A percentile compares a stretch with the other conserved stretches of the same genome.
These are phyloP conservation scores for Ceratocystiopsis sp. DNA, from an alignment of 2,329 filamentous ascomycete species.

Conservation along the genomic window DNA sequence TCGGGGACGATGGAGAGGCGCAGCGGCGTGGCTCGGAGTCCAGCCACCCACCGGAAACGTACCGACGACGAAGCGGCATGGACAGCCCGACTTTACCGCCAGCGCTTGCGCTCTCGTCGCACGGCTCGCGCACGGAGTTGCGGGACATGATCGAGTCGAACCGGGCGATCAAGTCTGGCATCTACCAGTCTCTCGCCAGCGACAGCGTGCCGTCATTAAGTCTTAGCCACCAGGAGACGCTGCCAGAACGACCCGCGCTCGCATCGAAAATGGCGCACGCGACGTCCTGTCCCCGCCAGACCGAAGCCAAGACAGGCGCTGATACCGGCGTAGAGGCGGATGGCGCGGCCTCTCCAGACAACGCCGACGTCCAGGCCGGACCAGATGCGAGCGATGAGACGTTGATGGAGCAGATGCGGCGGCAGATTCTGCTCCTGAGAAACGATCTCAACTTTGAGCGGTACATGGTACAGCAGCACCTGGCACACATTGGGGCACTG, in stretches of 20 bases:
- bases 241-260: constrained; percentile 18
- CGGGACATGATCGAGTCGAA: constrained; percentile 45
- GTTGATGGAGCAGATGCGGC: constrained; percentile 37
- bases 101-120: constrained; percentile 26
- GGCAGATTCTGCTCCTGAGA: constrained; percentile 57
- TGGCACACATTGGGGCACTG: constrained; percentile 64
- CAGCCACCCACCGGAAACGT: constrained; percentile 27
- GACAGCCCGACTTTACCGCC: constrained; percentile 14
- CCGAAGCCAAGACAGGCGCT: no score
- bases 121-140: constrained; percentile 34
- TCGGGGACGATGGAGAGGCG: constrained; percentile 6
- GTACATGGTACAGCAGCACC: constrained; percentile 69
- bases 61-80: no score
- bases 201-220: constrained; percentile 39
- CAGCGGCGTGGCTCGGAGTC: constrained; percentile 31
- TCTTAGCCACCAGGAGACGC: constrained; percentile 31
- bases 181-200: constrained; percentile 38
- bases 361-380: not conserved
- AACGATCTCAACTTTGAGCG: constrained; percentile 74
- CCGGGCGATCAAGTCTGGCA: constrained; percentile 36
- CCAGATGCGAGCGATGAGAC: not conserved
- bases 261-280: not conserved
- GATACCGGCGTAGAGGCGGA: no score
- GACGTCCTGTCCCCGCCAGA: no score
- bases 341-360: not conserved